Conservation (phyloP, 768 basidiomycete species). For the Boletus rufocinnamomeus region DNA sequence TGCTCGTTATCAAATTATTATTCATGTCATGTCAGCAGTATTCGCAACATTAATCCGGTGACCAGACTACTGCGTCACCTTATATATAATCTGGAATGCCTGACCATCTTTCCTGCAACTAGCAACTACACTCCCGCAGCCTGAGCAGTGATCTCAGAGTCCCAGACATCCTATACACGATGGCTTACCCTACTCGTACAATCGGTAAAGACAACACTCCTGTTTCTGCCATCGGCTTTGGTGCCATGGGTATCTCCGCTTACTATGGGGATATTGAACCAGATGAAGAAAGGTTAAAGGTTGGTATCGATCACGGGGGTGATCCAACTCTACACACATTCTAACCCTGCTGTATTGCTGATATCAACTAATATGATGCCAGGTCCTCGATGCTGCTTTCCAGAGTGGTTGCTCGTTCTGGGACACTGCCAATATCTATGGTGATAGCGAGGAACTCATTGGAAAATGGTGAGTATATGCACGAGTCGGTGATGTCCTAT, state of each 20-base stretch:
- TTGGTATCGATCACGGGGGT: constrained; percentile 16
- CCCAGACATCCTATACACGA: neutral
- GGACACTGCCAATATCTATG: constrained; percentile 49
- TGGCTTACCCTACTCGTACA: constrained; percentile 36
- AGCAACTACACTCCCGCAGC: neutral
- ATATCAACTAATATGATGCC: neutral
- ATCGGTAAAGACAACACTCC: constrained; percentile 20
- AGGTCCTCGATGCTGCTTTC: constrained; percentile 47
- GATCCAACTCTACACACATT: neutral
- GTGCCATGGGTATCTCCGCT: constrained; percentile 34
- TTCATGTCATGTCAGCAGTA: too few relatives aligned
- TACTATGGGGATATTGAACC: constrained; percentile 45
- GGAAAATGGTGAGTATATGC: constrained; percentile 41
- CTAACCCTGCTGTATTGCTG: neutral
- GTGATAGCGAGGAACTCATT: constrained; percentile 46
- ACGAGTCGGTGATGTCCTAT: neutral
- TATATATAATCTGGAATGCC: too few relatives aligned
- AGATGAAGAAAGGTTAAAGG: constrained; percentile 58
- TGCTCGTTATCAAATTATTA: too few relatives aligned
- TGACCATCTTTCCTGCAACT: neutral
- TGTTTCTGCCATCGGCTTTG: too few relatives aligned
- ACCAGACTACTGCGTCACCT: too few relatives aligned
- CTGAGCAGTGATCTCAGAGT: neutral
- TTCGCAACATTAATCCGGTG: too few relatives aligned
- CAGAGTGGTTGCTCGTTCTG: constrained; percentile 46